phyloP scores from a whole-genome alignment of 2,329 filamentous ascomycete genomes.

The Xylaria polymorpha region DNA sequence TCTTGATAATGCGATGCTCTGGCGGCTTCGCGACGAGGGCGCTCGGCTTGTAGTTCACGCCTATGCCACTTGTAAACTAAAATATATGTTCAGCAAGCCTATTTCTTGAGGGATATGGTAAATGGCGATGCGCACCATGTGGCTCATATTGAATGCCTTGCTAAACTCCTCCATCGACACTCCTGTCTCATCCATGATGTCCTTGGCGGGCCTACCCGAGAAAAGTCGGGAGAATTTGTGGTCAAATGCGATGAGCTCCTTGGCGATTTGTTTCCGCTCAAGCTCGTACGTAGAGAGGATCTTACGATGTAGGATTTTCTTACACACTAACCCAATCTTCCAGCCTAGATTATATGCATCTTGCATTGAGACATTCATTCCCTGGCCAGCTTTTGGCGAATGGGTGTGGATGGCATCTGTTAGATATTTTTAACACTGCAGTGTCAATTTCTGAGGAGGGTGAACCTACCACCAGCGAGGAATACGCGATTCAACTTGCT shows the following conservation, averaged over 20 bases:
- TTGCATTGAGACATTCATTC: conserved; percentile 71
- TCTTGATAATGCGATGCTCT: conserved; percentile 20
- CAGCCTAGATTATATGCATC: conserved; percentile 71
- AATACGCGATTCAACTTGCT: conserved; percentile 70
- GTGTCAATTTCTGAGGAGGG: neutral
- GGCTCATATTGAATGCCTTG: conserved; percentile 43
- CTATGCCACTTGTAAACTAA: conserved; percentile 44
- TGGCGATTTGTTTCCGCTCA: conserved; percentile 65
- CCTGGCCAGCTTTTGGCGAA: conserved; percentile 77
- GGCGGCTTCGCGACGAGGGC: conserved; percentile 66
- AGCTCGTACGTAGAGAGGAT: conserved; percentile 57
- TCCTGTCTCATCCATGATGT: conserved; percentile 66
- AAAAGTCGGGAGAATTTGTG: conserved; percentile 61
- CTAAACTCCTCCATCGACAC: conserved; percentile 67
- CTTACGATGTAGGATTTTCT: conserved; percentile 48
- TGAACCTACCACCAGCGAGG: conserved; percentile 66
- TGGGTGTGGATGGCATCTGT: conserved; percentile 78
- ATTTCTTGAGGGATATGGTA: neutral
- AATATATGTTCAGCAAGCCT: neutral
- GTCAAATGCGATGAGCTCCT: conserved; percentile 69
- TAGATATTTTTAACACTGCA: neutral
- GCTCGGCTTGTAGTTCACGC: conserved; percentile 69
- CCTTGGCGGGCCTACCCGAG: conserved; percentile 63
- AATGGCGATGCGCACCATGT: conserved; percentile 36
- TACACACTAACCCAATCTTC: conserved; percentile 56